Evolutionary conservation across 306 rosid genomes (phyloP).

Genomic region (Prunus mongolica): DNA sequence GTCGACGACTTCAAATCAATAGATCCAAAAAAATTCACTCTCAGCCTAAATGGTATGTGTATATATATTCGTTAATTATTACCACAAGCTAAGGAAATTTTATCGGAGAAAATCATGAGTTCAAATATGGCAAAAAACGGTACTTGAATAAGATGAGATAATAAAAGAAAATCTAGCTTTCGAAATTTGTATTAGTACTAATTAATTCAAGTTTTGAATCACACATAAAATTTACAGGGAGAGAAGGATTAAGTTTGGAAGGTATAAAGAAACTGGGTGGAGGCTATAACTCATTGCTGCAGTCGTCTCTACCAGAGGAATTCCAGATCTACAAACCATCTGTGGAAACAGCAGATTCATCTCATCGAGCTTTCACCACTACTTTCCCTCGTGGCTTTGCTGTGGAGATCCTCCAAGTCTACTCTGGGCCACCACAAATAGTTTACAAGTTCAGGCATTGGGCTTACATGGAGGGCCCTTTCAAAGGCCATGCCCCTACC

Average conservation of each 20-base stretch:
- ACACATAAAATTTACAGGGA: slow-evolving; percentile 27
- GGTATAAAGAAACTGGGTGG: slow-evolving; percentile 48
- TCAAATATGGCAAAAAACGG: no score
- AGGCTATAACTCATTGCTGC: slow-evolving; percentile 44
- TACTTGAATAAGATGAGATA: no score
- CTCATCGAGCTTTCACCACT: slow-evolving; percentile 43
- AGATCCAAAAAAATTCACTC: slow-evolving; percentile 37
- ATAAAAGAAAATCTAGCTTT: no score
- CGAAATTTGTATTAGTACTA: no score
- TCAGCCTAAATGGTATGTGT: slow-evolving; percentile 46
- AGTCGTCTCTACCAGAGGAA: slow-evolving; percentile 49
- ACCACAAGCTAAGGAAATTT: no score
- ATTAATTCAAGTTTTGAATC: no score
- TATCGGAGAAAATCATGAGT: no score
- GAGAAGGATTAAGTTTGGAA: slow-evolving; percentile 34
- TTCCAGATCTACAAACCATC: slow-evolving; percentile 46
- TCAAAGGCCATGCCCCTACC: slow-evolving; percentile 58
- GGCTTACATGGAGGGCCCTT: slow-evolving; percentile 77
- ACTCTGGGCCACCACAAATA: slow-evolving; percentile 52
- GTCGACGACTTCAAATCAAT: slow-evolving; percentile 27
- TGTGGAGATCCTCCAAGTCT: slow-evolving; percentile 47
- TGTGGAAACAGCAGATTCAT: slow-evolving; percentile 46
- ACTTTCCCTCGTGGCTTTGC: slow-evolving; percentile 70
- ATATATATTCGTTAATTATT: no score
- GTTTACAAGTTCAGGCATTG: slow-evolving; percentile 72